Percentiles rank a stretch among this genome's conserved stretches.
These are phyloP conservation scores for Colletotrichum tabaci DNA, from an alignment of 2,329 filamentous ascomycete species.

Conservation along the genomic window DNA sequence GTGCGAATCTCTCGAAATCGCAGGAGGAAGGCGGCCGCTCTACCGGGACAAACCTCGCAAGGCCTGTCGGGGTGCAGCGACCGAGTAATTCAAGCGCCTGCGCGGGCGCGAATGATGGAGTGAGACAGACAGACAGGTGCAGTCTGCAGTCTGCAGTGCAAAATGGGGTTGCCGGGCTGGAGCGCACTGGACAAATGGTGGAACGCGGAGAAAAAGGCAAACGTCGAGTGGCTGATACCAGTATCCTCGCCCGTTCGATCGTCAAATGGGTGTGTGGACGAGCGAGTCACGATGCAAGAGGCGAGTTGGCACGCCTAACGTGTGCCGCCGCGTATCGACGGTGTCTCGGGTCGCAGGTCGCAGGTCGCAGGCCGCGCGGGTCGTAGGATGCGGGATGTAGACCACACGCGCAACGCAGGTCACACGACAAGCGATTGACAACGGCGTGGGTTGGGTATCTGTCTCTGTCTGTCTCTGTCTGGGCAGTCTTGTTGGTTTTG, in stretches of 20 bases:
- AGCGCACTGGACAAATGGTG: slow-evolving; percentile 20
- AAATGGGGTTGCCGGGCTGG: slow-evolving; percentile 14
- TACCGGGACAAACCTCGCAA: slow-evolving; percentile 36
- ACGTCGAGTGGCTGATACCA: slow-evolving; percentile 13
- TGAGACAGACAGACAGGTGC: neutral
- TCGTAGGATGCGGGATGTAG: slow-evolving; percentile 11
- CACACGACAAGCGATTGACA: neutral
- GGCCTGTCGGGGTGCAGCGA: slow-evolving; percentile 27
- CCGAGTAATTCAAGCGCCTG: slow-evolving; percentile 34
- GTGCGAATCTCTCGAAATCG: slow-evolving; percentile 37
- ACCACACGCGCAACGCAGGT: neutral
- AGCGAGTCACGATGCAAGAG: slow-evolving; percentile 27
- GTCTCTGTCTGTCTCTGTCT: too few species aligned
- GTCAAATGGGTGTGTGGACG: neutral
- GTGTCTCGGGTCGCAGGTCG: slow-evolving; percentile 19
- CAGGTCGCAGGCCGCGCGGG: neutral
- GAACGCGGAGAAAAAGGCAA: slow-evolving; percentile 12
- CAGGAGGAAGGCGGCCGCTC: neutral
- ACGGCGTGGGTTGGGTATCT: neutral
- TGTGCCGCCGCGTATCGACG: neutral
- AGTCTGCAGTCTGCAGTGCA: neutral
- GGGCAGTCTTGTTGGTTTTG: too few species aligned
- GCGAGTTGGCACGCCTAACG: slow-evolving; percentile 4
- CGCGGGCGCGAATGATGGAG: neutral
- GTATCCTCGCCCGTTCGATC: neutral